Base-by-base conservation (phyloP, 441 rosid species). In the Eutrema salsugineum region DNA sequence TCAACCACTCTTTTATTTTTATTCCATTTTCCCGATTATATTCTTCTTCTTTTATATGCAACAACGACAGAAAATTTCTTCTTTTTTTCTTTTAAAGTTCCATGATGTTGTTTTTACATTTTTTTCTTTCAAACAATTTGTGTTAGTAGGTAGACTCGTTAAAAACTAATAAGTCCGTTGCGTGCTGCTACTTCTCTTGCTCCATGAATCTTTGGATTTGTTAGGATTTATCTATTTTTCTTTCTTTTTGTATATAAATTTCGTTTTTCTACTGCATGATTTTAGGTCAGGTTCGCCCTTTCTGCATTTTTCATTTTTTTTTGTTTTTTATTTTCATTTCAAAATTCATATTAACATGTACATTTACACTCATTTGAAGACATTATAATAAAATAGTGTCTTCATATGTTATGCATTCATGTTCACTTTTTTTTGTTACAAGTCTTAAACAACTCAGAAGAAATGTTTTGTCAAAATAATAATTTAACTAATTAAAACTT, bases 131-230 rank as follows among this genome's bases (percentile, higher is more conserved):
- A 71, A 39, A n/a, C 20, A 15, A 1, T 11, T 8, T 28, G 42
- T 19, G 8, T 46, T 46, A 9, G 35, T 65, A 65, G 66, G 35
- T 65, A 65, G 66, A 73, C 71, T 66, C 56, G 59, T 65, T 65
- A 73, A 57, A 35, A 54, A 58, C 53, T 42, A 49, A 59, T 59
- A 12, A 32, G 19, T 64, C 50, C 17, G 66, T 48, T 66, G 60
- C 57, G 1, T 44, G 58, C 70, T 54, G 19, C 46, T 58, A 50
- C 16, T 32, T n/a, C 33, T 74, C 56, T 68, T 32, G 19, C 33
- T 74, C 56, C 73, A 74, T 33, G 68, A 67, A 67, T 67, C 14
- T 67, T 24, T 74, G 57, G 1, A 57, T 67, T 60, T 67, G 78
- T 74, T 74, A 60, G 56, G 73, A 74, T 59, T 64, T 39, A 38